Evolutionary conservation across 352 stramenopile species (phyloP).

Genomic region (Phytophthora vignae): DNA sequence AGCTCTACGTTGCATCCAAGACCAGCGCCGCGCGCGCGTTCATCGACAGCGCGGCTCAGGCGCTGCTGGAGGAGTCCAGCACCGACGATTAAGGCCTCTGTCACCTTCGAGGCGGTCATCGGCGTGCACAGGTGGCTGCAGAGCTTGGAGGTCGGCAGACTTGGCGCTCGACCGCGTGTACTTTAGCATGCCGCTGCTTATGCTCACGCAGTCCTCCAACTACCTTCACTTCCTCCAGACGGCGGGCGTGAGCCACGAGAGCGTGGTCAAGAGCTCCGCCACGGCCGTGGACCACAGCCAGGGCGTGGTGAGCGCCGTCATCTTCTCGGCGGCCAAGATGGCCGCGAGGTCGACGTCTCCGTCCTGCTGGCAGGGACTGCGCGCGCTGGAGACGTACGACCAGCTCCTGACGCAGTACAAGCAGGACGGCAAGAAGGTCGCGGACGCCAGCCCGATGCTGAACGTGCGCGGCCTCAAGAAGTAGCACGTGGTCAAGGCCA

Average conservation of each 20-base stretch:
- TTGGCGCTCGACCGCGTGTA: conserved; percentile 48
- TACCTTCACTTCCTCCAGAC: conserved; percentile 77
- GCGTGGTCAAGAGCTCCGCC: conserved; percentile 51
- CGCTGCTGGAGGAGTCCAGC: conserved; percentile 60
- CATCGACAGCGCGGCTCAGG: conserved; percentile 54
- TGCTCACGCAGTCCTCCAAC: conserved; percentile 78
- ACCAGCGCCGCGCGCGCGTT: conserved; percentile 43
- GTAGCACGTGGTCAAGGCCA: too few species aligned
- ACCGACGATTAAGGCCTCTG: conserved; percentile 48
- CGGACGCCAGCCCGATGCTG: too few species aligned
- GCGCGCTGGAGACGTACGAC: conserved; percentile 63
- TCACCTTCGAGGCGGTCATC: conserved; percentile 56
- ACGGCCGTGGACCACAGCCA: conserved; percentile 18
- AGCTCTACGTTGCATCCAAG: conserved; percentile 52
- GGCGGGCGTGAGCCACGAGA: conserved; percentile 62
- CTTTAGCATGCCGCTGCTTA: conserved; percentile 84
- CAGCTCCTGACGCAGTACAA: conserved; percentile 40
- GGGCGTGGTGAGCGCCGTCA: conserved; percentile 72
- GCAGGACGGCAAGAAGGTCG: conserved; percentile 4
- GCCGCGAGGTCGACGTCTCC: conserved; percentile 42
- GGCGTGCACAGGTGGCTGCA: conserved; percentile 69
- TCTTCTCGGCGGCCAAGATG: conserved; percentile 70
- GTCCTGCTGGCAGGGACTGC: conserved; percentile 79
- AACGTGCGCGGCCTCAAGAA: too few species aligned
- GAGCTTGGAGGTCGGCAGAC: conserved; percentile 21